Conservation (phyloP, 1,284 basidiomycete genomes). For the Ustilago loliicola region DNA sequence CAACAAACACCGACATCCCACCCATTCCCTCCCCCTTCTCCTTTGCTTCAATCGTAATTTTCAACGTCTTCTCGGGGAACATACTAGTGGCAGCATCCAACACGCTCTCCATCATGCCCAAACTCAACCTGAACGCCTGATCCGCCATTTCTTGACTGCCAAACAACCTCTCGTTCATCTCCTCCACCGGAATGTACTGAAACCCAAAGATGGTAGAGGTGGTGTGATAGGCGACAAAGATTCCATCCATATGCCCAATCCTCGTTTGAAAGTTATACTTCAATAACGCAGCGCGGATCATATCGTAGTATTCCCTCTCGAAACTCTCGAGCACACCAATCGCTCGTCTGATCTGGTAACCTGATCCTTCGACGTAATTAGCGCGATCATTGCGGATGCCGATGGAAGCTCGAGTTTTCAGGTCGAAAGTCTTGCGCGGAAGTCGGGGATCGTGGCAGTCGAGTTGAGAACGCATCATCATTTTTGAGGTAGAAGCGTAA, state of each 20-base stretch:
- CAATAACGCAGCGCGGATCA: constrained; percentile 91
- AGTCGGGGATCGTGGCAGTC: constrained; percentile 86
- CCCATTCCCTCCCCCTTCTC: constrained; percentile 32
- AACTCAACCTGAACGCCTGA: constrained; percentile 82
- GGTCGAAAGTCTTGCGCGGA: constrained; percentile 92
- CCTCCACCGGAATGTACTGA: constrained; percentile 87
- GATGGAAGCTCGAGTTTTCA: constrained; percentile 91
- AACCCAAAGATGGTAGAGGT: constrained; percentile 91
- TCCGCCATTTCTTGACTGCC: constrained; percentile 78
- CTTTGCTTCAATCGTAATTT: constrained; percentile 59
- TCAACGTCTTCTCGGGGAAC: constrained; percentile 74
- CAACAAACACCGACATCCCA: constrained; percentile 59
- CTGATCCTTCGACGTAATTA: constrained; percentile 77
- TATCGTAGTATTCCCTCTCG: constrained; percentile 75
- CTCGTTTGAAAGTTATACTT: constrained; percentile 97
- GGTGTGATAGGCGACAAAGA: constrained; percentile 95
- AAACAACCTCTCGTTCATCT: constrained; percentile 88
- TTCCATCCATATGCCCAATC: constrained; percentile 97
- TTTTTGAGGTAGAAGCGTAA: constrained; percentile 76
- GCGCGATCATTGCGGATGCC: constrained; percentile 87
- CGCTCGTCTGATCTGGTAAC: constrained; percentile 67
- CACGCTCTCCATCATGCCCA: constrained; percentile 81
- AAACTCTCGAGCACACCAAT: constrained; percentile 68
- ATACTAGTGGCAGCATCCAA: constrained; percentile 76
- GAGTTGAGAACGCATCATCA: constrained; percentile 94